Evolutionary conservation across 2,329 filamentous ascomycete genomes (phyloP), one percentile per base, ranked within the genome.

Genomic region (Mollisia scopiformis): DNA sequence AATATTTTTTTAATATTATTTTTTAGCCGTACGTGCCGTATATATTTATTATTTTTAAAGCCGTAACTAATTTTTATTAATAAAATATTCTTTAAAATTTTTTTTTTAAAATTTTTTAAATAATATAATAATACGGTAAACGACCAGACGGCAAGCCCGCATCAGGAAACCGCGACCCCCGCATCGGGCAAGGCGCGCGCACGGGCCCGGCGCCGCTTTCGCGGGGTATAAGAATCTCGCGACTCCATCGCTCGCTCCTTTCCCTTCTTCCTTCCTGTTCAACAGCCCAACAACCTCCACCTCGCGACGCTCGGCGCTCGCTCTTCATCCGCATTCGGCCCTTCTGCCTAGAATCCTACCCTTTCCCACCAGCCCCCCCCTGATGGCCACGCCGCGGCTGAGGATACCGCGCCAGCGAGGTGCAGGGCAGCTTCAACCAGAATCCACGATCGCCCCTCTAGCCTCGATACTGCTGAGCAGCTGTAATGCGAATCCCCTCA

Each of bases 371-470:
- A 65, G 56, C 60, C 56, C 57, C 55, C 54, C 58, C 46, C 65
- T 28, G 61, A 62, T 55, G 53, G 61, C 55, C 51, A 66, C 53
- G 58, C 62, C 56, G 62, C 43, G 65, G 62, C 62, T 66, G 46
- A 63, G 56, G 59, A 64, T 55, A 62, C 58, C 27, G 31, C 52
- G 57, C 57, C 51, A 61, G 62, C 54, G 33, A 58, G 47, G 57
- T 66, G 57, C 54, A 52, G 59, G 59, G 59, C 50, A 66, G 59
- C 52, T 64, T 66, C 55, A 49, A 61, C 57, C 49, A 64, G 51
- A 62, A 64, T 59, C 57, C 57, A n/a, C 50, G 43, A 65, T 64
- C 53, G 13, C 41, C 59, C 54, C 46, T 50, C 16, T 43, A 56
- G 30, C 62, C 33, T 67, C 30, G 25, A 66, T 64, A 30, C 60